A percentile compares a stretch with the other conserved stretches of the same genome.
Evolutionary conservation across 345 rosid genomes (phyloP).

Genomic region (Corchorus capsularis): DNA sequence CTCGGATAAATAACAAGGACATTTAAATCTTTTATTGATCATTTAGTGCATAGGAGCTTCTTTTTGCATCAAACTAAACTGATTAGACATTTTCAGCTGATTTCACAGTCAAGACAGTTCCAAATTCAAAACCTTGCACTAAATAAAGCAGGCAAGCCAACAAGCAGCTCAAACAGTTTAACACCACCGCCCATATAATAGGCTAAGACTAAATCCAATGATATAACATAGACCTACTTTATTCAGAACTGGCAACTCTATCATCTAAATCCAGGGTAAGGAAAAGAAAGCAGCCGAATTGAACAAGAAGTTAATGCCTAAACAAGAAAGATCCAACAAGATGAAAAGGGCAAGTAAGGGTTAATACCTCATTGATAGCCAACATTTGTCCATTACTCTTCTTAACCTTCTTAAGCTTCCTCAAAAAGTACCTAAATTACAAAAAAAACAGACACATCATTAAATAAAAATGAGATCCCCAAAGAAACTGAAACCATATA

Average conservation of each 20-base stretch:
- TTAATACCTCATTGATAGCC: conserved; percentile 54
- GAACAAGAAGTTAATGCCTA: too few species aligned
- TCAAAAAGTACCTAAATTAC: conserved; percentile 47
- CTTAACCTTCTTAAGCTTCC: conserved; percentile 60
- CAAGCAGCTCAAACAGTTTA: background rate
- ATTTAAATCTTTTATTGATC: background rate
- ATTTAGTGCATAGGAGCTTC: background rate
- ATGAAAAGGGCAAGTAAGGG: background rate
- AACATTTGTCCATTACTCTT: conserved; percentile 57
- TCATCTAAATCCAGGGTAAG: too few species aligned
- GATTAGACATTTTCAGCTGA: background rate
- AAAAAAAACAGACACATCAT: background rate
- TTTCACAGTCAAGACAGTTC: background rate
- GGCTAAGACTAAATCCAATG: too few species aligned
- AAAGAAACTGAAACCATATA: too few species aligned
- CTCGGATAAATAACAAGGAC: background rate
- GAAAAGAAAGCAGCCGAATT: too few species aligned
- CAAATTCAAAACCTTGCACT: background rate
- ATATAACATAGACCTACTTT: too few species aligned
- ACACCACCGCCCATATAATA: background rate
- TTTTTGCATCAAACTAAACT: background rate
- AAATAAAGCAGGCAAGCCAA: background rate
- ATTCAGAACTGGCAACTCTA: too few species aligned
- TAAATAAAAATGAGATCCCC: background rate
- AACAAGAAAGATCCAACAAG: background rate